These are phyloP conservation scores for Clavispora phyllophila DNA, from an alignment of 805 yeast genomes.

Conservation along the genomic window DNA sequence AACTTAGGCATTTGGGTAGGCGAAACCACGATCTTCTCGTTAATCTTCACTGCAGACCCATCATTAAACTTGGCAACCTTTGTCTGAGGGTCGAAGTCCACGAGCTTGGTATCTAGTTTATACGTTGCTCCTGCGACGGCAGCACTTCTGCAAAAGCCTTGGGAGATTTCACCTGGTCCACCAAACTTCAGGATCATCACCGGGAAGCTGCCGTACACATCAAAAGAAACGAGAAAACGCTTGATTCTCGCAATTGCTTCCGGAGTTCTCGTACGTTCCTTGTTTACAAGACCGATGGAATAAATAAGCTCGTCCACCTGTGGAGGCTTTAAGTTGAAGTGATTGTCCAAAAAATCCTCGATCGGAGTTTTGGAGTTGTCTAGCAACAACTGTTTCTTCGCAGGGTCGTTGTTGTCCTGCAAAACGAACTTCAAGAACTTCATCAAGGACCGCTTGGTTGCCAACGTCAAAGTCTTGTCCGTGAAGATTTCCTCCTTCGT, in stretches of 20 bases:
- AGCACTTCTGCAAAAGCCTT: slow-evolving; percentile 95
- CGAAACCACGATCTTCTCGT: slow-evolving; percentile 74
- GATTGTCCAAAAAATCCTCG: slow-evolving; percentile 50
- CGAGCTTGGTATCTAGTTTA: slow-evolving; percentile 66
- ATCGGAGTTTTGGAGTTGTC: slow-evolving; percentile 55
- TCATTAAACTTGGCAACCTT: slow-evolving; percentile 71
- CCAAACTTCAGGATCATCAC: slow-evolving; percentile 90
- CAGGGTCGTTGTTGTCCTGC: slow-evolving; percentile 53
- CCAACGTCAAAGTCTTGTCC: slow-evolving; percentile 68
- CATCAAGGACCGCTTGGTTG: slow-evolving; percentile 82
- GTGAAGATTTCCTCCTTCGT: slow-evolving; percentile 93
- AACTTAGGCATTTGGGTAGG: slow-evolving; percentile 57
- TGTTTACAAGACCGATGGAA: slow-evolving; percentile 76
- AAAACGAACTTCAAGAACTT: slow-evolving; percentile 84
- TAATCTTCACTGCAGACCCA: slow-evolving; percentile 67
- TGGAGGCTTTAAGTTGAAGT: slow-evolving; percentile 65
- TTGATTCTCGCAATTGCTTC: slow-evolving; percentile 77
- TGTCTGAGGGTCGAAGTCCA: slow-evolving; percentile 57
- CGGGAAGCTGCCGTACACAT: slow-evolving; percentile 92
- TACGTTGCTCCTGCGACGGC: slow-evolving; percentile 97
- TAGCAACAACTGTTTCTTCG: slow-evolving; percentile 51
- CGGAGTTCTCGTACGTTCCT: slow-evolving; percentile 56
- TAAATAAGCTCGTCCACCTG: slow-evolving; percentile 81
- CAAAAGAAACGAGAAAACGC: slow-evolving; percentile 78
- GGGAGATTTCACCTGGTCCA: slow-evolving; percentile 92